phyloP scores from a whole-genome alignment of 441 rosid genomes.

The Dalechampia spathulata region DNA sequence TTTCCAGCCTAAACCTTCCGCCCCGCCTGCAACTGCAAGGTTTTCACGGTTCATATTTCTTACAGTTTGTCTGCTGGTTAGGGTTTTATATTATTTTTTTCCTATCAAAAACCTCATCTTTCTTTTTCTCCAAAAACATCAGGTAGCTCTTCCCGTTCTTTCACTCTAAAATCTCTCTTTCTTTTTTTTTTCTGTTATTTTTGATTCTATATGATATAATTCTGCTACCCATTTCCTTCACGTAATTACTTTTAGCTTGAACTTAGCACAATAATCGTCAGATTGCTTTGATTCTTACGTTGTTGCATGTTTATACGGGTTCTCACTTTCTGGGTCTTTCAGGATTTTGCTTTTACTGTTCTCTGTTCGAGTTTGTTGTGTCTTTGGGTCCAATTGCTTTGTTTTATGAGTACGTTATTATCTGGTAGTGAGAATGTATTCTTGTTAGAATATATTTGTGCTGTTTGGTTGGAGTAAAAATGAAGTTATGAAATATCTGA shows the following conservation, averaged over 20 bases:
- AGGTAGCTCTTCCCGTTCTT: not conserved
- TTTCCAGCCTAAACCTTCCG: not conserved
- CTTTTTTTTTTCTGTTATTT: no score
- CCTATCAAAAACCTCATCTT: not conserved
- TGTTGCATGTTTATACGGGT: not conserved
- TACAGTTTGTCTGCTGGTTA: not conserved
- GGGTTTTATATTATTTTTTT: constrained; percentile 18
- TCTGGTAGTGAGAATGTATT: not conserved
- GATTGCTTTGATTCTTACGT: not conserved
- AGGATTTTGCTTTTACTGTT: not conserved
- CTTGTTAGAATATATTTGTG: not conserved
- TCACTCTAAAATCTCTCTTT: not conserved
- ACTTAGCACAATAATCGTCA: not conserved
- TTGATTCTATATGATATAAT: constrained; percentile 2
- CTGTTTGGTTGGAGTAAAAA: not conserved
- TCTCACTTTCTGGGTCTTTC: not conserved
- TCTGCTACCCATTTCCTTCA: not conserved
- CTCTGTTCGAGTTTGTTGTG: not conserved
- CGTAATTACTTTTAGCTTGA: not conserved
- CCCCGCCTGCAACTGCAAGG: constrained; percentile 4
- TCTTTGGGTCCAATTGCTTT: not conserved
- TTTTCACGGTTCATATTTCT: not conserved
- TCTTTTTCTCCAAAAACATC: not conserved
- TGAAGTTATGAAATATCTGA: not conserved
- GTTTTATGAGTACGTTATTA: not conserved